Conservation (phyloP, 176 grass and related monocot genomes). For the Saccharum spontaneum region DNA sequence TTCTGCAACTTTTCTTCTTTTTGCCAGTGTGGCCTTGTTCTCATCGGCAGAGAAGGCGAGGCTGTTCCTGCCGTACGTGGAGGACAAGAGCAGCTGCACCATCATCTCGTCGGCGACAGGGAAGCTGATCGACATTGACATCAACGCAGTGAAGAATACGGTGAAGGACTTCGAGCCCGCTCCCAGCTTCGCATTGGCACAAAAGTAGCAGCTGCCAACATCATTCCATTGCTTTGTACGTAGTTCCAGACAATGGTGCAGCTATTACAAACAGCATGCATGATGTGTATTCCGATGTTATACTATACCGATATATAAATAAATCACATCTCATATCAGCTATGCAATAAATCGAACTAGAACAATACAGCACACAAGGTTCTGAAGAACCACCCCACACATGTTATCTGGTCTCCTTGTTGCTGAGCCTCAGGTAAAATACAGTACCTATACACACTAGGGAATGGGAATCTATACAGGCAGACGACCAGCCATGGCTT, state of each 20-base stretch:
- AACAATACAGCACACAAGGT: constrained; percentile 21
- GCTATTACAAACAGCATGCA: neutral
- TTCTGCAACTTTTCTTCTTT: neutral
- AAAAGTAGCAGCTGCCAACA: neutral
- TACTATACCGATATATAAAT: neutral
- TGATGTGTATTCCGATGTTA: neutral
- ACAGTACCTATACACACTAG: constrained; percentile 52
- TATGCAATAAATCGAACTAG: constrained; percentile 33
- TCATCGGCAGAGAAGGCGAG: constrained; percentile 70
- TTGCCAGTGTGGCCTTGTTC: constrained; percentile 68
- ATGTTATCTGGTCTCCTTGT: constrained; percentile 29
- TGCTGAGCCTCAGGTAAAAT: constrained; percentile 38
- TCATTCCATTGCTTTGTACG: neutral
- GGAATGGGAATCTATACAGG: constrained; percentile 38
- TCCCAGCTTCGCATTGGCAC: constrained; percentile 58
- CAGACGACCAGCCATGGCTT: constrained; percentile 16
- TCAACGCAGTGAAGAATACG: constrained; percentile 58
- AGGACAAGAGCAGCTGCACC: constrained; percentile 52
- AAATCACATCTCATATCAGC: constrained; percentile 16
- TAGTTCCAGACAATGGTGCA: neutral
- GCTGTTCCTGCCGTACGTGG: constrained; percentile 66
- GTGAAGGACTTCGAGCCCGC: constrained; percentile 47
- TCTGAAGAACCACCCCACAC: constrained; percentile 12
- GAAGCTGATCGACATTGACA: constrained; percentile 68
- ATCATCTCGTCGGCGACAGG: constrained; percentile 65